Evolutionary conservation across 768 basidiomycete genomes (phyloP).

Genomic region (Hericium coralloides): DNA sequence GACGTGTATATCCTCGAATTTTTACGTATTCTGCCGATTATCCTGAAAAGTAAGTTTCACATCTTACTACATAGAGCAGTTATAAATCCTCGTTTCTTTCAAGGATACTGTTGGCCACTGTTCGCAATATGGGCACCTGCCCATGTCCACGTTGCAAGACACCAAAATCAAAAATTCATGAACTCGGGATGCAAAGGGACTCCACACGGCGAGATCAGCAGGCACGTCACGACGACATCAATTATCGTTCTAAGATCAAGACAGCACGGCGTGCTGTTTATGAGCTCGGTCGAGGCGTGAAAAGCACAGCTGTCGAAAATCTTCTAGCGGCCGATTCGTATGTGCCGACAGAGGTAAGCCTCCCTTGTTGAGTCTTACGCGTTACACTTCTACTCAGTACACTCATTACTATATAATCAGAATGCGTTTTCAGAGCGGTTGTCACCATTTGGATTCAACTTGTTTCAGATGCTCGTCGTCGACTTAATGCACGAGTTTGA

Average conservation of each 20-base stretch:
- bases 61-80: neutral
- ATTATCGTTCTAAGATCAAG: neutral
- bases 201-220: neutral
- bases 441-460: conserved; percentile 17
- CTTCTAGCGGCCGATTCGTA: conserved; percentile 1
- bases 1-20: conserved; percentile 15
- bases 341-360: conserved; percentile 8
- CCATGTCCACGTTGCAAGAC: conserved; percentile 32
- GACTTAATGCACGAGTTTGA: conserved; percentile 29
- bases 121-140: conserved; percentile 30
- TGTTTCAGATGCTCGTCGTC: conserved; percentile 18
- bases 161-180: conserved; percentile 19
- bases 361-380: conserved; percentile 6
- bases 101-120: conserved; percentile 28
- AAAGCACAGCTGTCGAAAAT: neutral
- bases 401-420: conserved; percentile 15
- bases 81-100: neutral
- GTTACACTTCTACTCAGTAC: neutral
- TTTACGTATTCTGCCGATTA: conserved; percentile 21
- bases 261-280: conserved; percentile 3
- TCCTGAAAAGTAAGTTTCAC: conserved; percentile 13
- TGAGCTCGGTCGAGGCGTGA: neutral
- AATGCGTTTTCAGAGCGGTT: conserved; percentile 19
- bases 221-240: conserved; percentile 4
- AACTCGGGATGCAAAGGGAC: conserved; percentile 23